Evolutionary conservation across 2,329 filamentous ascomycete genomes (phyloP).

Genomic region (Biscogniauxia mediterranea): DNA sequence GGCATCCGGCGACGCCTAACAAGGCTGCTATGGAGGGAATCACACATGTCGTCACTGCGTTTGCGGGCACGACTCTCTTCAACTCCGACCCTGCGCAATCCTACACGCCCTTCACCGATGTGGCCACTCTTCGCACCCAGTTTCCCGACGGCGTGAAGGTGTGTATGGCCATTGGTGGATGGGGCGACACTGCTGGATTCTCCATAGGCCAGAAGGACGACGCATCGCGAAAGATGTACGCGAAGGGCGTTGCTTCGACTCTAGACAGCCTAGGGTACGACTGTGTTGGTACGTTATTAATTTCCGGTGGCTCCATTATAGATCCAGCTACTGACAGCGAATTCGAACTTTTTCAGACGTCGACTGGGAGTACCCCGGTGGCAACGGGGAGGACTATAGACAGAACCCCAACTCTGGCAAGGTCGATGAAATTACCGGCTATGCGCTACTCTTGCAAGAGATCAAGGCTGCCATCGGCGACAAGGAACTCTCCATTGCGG

Average conservation of each 20-base stretch:
- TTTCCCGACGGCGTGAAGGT: slow-evolving; percentile 57
- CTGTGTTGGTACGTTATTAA: slow-evolving; percentile 54
- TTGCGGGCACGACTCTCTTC: slow-evolving; percentile 29
- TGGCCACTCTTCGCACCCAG: slow-evolving; percentile 38
- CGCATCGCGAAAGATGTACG: slow-evolving; percentile 55
- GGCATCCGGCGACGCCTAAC: slow-evolving; percentile 22
- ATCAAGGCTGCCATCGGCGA: slow-evolving; percentile 58
- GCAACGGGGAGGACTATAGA: slow-evolving; percentile 71
- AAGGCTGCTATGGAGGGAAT: slow-evolving; percentile 23
- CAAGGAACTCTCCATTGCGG: slow-evolving; percentile 66
- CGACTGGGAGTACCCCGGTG: slow-evolving; percentile 64
- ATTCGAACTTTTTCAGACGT: slow-evolving; percentile 39
- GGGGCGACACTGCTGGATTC: slow-evolving; percentile 68
- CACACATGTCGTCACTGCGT: slow-evolving; percentile 32
- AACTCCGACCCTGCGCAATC: slow-evolving; percentile 20
- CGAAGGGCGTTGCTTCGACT: slow-evolving; percentile 63
- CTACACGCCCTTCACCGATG: slow-evolving; percentile 27
- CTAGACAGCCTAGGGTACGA: slow-evolving; percentile 62
- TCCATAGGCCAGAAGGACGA: slow-evolving; percentile 52
- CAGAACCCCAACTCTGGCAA: slow-evolving; percentile 59
- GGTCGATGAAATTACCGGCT: slow-evolving; percentile 60
- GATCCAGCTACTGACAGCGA: background rate
- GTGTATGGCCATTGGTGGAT: slow-evolving; percentile 71
- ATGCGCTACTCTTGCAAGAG: slow-evolving; percentile 57
- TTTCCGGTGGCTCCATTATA: background rate